A percentile compares a stretch with the other conserved stretches of the same genome.
Conservation (phyloP, 106 monocot genomes). For the Phalaenopsis equestris region DNA sequence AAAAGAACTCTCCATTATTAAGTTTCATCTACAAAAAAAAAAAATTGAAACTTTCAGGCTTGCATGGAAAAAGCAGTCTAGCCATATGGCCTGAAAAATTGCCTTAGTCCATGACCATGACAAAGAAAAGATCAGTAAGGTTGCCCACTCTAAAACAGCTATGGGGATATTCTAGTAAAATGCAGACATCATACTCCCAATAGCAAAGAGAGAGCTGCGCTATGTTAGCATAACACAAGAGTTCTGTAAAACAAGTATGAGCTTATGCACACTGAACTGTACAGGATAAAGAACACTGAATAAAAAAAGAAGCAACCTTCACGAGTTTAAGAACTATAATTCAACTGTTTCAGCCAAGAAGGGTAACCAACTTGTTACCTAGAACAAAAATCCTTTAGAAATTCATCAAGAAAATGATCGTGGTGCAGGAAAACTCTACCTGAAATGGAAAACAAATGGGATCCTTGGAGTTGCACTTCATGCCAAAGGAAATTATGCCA, state of each 20-base stretch:
- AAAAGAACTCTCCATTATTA: constrained; percentile 39
- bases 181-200: not conserved
- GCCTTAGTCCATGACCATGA: not conserved
- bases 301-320: not conserved
- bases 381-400: not conserved
- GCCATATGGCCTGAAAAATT: not conserved
- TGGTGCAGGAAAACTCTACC: not conserved
- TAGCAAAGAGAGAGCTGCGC: not conserved
- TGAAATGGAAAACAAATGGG: not conserved
- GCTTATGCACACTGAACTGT: constrained; percentile 1
- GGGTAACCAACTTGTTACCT: not conserved
- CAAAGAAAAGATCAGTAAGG: not conserved
- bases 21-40: constrained; percentile 37
- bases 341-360: not conserved
- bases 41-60: not conserved
- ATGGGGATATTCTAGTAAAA: not conserved
- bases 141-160: not conserved
- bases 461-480: not conserved
- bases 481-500: not conserved
- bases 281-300: not conserved
- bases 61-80: not conserved
- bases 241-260: not conserved
- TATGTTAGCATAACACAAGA: constrained; percentile 1
- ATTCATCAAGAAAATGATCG: not conserved
- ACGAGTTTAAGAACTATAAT: not conserved